Percentiles rank a stretch among this genome's conserved stretches.
Conservation (phyloP, 1,284 basidiomycete species). For the Rhodotorula sp. region DNA sequence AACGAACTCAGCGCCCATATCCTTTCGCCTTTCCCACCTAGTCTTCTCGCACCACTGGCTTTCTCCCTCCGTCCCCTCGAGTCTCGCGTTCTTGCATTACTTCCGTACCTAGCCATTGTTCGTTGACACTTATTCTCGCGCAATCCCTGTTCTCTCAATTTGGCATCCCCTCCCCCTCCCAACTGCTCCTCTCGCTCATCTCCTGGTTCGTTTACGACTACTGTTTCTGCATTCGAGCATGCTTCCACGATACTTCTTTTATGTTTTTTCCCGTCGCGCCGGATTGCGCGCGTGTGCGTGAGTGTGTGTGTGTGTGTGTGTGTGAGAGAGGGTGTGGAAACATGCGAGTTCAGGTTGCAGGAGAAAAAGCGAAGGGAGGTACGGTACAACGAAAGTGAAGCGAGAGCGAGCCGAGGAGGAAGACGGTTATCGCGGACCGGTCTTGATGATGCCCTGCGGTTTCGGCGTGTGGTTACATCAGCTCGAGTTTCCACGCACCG, state of each 20-base stretch:
- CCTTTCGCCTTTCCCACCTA: not conserved
- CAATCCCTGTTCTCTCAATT: no score
- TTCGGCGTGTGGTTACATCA: not conserved
- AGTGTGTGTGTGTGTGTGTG: no score
- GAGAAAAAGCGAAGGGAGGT: not conserved
- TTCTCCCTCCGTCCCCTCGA: not conserved
- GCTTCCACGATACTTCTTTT: no score
- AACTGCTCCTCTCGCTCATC: no score
- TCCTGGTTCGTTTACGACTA: no score
- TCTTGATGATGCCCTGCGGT: conserved; percentile 36
- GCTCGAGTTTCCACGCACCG: not conserved
- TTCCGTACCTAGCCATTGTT: not conserved
- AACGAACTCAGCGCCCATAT: not conserved
- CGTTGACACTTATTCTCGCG: no score
- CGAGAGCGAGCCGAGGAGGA: not conserved
- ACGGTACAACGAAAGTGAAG: not conserved
- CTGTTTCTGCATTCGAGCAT: no score
- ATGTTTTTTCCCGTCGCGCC: no score
- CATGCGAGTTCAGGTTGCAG: no score
- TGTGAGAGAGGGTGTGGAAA: no score
- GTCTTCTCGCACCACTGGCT: not conserved
- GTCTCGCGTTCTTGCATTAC: not conserved
- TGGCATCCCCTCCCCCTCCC: no score
- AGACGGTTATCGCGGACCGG: conserved; percentile 21
- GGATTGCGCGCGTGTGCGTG: no score